Conservation (phyloP, 2,329 filamentous ascomycete genomes). For the Arthroderma sp. region DNA sequence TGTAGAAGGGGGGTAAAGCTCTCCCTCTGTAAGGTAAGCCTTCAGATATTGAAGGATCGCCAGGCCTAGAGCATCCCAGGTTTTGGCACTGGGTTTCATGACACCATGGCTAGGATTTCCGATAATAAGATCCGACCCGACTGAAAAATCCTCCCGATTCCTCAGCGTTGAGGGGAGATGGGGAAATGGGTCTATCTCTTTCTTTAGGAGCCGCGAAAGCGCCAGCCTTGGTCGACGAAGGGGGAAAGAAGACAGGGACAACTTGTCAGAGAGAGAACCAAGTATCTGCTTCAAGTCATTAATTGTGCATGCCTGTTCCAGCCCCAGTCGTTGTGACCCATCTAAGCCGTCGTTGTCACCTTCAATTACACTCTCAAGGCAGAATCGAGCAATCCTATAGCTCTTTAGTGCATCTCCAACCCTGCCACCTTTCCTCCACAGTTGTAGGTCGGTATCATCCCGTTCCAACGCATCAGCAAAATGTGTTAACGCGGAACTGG, state of each 20-base stretch:
- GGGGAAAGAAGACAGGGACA: constrained; percentile 41
- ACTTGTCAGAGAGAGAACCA: constrained; percentile 38
- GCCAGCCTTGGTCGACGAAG: constrained; percentile 38
- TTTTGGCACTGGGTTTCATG: constrained; percentile 20
- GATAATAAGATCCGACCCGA: constrained; percentile 21
- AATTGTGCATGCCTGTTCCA: constrained; percentile 42
- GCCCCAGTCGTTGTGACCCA: constrained; percentile 42
- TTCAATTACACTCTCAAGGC: constrained; percentile 50
- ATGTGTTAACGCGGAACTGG: constrained; percentile 34
- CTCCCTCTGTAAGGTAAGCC: not conserved
- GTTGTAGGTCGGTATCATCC: constrained; percentile 50
- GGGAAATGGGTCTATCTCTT: constrained; percentile 41
- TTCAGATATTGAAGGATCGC: constrained; percentile 32
- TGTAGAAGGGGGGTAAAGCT: constrained; percentile 23
- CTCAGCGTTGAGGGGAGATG: constrained; percentile 22
- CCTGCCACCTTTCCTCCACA: constrained; percentile 49
- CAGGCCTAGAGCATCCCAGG: constrained; percentile 38
- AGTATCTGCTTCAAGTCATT: constrained; percentile 40
- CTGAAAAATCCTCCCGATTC: not conserved
- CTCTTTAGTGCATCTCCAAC: constrained; percentile 46
- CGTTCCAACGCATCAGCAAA: constrained; percentile 52
- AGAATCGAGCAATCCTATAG: constrained; percentile 46
- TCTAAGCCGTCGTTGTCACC: constrained; percentile 46
- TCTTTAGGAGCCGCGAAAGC: constrained; percentile 39
- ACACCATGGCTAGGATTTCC: constrained; percentile 27